Evolutionary conservation across 2,329 filamentous ascomycete genomes (phyloP), one percentile per base, ranked within the genome.

Genomic region (Dactylellina parvicollis): DNA sequence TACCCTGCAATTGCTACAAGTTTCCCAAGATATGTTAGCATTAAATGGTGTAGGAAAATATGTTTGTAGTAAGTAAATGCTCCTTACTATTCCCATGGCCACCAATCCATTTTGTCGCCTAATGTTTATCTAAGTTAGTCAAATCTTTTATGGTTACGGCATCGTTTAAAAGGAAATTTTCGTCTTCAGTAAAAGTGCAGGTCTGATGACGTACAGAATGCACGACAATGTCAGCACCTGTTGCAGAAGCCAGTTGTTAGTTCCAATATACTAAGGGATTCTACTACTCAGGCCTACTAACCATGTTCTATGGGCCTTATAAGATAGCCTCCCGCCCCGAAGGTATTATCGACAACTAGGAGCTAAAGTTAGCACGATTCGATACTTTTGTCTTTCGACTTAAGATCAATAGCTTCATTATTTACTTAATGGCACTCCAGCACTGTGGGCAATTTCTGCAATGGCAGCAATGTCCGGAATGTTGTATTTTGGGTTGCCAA

Each of bases 401-500:
- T 12, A n/a, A 26, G 10, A 18, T 52, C 16, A 20, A 9, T 7
- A 3, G 26, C 2, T 50, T 2, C 18, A 50, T 1, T 34, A 50
- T 22, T n/a, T 49, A 79, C 80, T 75, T 10, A 87, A 80, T 4
- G 86, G 86, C 49, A 88, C 80, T 69, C 86, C 85, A 61, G 86
- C 85, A 20, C 87, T 85, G 77, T 90, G 92, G 14, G 92, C 92
- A 56, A 92, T 85, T 81, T 91, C 90, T 61, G 88, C 89, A 81
- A 97, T 94, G 56, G 88, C 90, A 83, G 93, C 91, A 61, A 97
- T 89, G 79, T 97, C 92, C 2, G 93, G 93, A 18, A 97, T 86
- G 80, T 96, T 97, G 83, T 96, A 97, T 77, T 88, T 88, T 34
- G 94, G 93, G 83, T 98, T 98, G 30, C 93, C 93, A 78, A 96